Conservation (phyloP, 805 yeast species). For the Ogataea wickerhamii region DNA sequence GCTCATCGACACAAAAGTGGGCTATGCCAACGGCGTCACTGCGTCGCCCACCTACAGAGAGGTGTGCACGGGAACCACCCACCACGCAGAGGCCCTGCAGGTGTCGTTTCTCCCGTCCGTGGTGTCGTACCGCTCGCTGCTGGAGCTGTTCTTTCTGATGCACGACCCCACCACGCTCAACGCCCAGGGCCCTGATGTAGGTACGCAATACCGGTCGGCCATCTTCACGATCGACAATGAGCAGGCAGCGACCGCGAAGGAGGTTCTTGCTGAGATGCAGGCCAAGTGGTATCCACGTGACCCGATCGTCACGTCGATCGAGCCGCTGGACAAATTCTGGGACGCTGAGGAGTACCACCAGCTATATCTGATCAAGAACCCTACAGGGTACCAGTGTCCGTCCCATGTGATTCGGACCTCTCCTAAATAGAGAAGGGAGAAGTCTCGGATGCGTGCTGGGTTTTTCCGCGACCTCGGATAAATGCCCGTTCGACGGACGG, state of each 20-base stretch:
- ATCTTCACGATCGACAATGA: conserved; percentile 59
- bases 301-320: conserved; percentile 65
- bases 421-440: conserved; percentile 50
- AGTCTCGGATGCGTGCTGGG: too few relatives aligned
- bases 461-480: too few relatives aligned
- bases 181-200: conserved; percentile 82
- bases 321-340: conserved; percentile 65
- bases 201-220: conserved; percentile 88
- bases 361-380: conserved; percentile 71
- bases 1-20: conserved; percentile 75
- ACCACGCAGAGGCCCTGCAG: conserved; percentile 80
- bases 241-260: conserved; percentile 40
- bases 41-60: conserved; percentile 57
- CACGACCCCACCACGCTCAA: conserved; percentile 91
- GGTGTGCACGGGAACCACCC: conserved; percentile 77
- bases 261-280: conserved; percentile 53
- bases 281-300: conserved; percentile 71
- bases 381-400: conserved; percentile 86
- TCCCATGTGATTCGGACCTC: conserved; percentile 73
- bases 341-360: conserved; percentile 98
- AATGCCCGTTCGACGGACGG: too few relatives aligned
- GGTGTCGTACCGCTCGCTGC: conserved; percentile 56
- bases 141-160: conserved; percentile 83
- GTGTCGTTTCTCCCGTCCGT: conserved; percentile 71
- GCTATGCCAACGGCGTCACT: conserved; percentile 78